A percentile compares a stretch with the other conserved stretches of the same genome.
Conservation (phyloP, 352 stramenopile species). For the Elongisporangium anandrum region DNA sequence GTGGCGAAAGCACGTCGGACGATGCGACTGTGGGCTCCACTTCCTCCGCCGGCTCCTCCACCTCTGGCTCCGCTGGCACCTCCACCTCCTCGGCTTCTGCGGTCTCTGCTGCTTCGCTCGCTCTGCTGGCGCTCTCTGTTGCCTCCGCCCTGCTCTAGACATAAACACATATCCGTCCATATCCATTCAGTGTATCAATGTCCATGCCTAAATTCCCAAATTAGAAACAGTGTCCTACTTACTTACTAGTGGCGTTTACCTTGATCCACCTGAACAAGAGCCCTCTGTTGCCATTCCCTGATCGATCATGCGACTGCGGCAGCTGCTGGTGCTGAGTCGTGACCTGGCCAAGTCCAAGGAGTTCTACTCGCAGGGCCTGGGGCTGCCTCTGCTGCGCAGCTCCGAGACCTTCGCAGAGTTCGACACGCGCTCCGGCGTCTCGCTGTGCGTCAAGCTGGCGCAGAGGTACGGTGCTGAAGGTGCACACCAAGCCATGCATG, state of each 20-base stretch:
- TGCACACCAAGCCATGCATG: background rate
- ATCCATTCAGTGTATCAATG: background rate
- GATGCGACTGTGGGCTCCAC: background rate
- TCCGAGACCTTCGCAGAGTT: slow-evolving; percentile 85
- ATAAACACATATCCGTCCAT: too few species aligned
- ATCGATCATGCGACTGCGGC: slow-evolving; percentile 57
- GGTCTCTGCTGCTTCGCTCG: background rate
- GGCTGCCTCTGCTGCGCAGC: slow-evolving; percentile 64
- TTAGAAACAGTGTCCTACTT: background rate
- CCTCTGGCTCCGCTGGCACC: background rate
- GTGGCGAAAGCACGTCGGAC: background rate
- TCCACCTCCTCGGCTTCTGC: background rate
- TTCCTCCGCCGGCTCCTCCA: background rate
- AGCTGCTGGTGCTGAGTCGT: slow-evolving; percentile 82
- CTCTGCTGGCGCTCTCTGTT: background rate
- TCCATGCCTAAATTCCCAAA: background rate
- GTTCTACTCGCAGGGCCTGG: slow-evolving; percentile 84
- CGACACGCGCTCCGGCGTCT: slow-evolving; percentile 49
- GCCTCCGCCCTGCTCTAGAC: background rate
- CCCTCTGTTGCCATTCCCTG: background rate
- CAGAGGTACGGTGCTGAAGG: slow-evolving; percentile 38
- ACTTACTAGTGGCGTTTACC: background rate
- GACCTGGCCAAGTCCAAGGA: slow-evolving; percentile 73
- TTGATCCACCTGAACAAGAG: background rate
- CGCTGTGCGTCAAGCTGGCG: slow-evolving; percentile 78